Base-by-base conservation (phyloP, 192 early-diverging fungal species). In the Dispira simplex region DNA sequence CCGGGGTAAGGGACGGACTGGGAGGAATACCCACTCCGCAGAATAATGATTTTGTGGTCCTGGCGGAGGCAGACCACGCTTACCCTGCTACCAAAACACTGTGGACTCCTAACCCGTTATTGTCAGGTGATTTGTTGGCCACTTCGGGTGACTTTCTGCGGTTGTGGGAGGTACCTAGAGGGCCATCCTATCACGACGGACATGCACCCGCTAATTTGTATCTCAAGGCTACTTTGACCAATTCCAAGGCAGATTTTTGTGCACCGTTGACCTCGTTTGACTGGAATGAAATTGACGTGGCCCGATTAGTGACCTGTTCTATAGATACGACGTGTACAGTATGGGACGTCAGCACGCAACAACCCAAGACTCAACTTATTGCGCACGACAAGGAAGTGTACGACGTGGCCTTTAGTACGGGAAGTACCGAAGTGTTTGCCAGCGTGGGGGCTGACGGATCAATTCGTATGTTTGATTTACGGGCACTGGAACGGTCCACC, bases 281-380 rank as follows among this genome's bases (percentile, higher is more conserved):
- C 75, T 98, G 97, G 95, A 96, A 93, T 73, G 85, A 87, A 67
- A 75, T 79, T 8, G 88, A 97, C 68, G 87, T 92, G 14, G 74
- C 81, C 13, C 68, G 95, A 45, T 77, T 92, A 58, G 90, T 99
- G 6, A 94, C 97, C 8, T 87, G 88, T 45, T 89, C 86, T 64
- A 94, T 99, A 53, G 97, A 99, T 71, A 99, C 97, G 1, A 99
- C 97, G n/a, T 99, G 97, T 69, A 98, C 95, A 0, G 85, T 98
- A 8, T 99, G 97, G 97, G 93, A 99, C 66, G 82, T 99, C 11
- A 87, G 91, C 79, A 88, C 91, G n/a, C 83, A 81, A 32, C 91
- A 96, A 77, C 90, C 94, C 43, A 99, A 96, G 69, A 97, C 97
- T 6, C 97, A 99, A 71, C 79, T 99, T 45, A 99, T 99, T 79